Evolutionary conservation across 106 monocot genomes (phyloP), one percentile per base, ranked within the genome.

Genomic region (Platanthera guangdongensis): DNA sequence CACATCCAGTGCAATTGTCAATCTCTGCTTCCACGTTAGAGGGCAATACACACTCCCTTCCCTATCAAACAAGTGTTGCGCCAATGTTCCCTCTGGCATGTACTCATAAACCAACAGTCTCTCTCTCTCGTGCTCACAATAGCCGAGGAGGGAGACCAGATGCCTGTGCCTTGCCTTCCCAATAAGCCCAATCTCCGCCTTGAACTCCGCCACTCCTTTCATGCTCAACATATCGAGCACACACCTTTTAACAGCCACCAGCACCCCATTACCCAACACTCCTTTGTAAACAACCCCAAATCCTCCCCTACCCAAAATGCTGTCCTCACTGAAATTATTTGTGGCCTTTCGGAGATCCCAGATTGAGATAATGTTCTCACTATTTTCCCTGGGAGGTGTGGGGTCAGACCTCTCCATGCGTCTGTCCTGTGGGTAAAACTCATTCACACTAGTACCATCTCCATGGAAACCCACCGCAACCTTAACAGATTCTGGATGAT

Each of bases 221-320:
- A 82, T 88, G 19, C 96, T 87, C 82, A 89, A 76, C 18, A 83
- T 51, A 70, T 78, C 77, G 68, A 73, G 80, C 32, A 86, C 82
- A 62, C 81, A 87, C 77, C 96, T 87, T 79, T 96, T 96, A 32
- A 96, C 93, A 6, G 96, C 96, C 4, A 96, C 76, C 21, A 74
- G 7, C 0, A 82, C 87, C 16, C 93, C 96, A 82, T 93, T 86
- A 46, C 22, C 51, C n/a, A 79, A 83, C 22, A 78, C 75, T 6
- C 93, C 96, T 78, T 82, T 89, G 77, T 89, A 96, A 19, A 96
- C 96, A 19, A 93, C 81, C 4, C 93, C 96, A 72, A 96, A 96
- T 9, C 96, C 96, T 52, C 96, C 96, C 50, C 83, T 82, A 10
- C 96, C 96, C 46, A 96, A 57, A 30, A 89, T 77, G 68, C 85